Conservation (phyloP, 345 rosid genomes). For the Populus davidiana region DNA sequence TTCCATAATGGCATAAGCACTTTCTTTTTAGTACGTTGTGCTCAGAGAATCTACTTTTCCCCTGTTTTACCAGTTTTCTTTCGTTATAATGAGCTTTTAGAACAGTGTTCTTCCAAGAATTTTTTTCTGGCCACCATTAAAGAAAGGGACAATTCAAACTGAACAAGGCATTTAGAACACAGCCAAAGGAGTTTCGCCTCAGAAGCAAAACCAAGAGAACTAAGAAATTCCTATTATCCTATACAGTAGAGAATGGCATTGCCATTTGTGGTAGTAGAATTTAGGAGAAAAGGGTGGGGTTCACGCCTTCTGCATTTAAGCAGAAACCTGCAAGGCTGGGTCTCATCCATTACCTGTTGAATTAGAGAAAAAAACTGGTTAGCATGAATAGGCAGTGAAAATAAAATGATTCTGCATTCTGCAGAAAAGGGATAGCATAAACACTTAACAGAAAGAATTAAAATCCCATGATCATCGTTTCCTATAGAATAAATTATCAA, state of each 20-base stretch:
- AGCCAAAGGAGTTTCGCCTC: neutral
- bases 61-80: neutral
- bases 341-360: conserved; percentile 14
- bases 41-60: too few relatives aligned
- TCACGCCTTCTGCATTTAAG: neutral
- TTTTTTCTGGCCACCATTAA: neutral
- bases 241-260: neutral
- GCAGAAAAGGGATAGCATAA: neutral
- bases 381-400: neutral
- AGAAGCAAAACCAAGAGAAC: neutral
- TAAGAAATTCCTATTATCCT: neutral
- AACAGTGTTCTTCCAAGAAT: neutral
- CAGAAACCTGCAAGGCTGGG: neutral
- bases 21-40: too few relatives aligned
- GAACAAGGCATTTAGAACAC: neutral
- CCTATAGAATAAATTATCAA: neutral
- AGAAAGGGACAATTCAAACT: neutral
- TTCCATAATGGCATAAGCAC: too few relatives aligned
- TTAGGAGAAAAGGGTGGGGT: neutral
- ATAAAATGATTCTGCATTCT: neutral
- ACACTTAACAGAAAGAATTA: neutral
- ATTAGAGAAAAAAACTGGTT: neutral
- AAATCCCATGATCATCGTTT: neutral
- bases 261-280: neutral
- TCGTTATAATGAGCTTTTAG: neutral